Base-by-base conservation (phyloP, 2,329 filamentous ascomycete genomes). In the Verticillium klebahnii region DNA sequence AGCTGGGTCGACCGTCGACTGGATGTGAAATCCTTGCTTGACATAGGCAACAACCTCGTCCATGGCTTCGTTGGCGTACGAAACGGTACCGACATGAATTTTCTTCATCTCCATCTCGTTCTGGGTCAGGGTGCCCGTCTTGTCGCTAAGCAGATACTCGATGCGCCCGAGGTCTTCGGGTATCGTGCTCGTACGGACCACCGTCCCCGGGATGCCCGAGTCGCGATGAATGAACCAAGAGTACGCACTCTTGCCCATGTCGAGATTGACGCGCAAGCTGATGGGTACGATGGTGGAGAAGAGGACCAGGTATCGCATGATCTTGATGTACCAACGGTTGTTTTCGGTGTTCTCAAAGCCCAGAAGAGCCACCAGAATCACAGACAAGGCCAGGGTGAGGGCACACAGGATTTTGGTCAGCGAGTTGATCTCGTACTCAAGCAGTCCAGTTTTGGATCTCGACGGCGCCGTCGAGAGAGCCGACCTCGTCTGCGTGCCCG, bases 211-310 rank as follows among this genome's bases (percentile, higher is more conserved):
- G 63, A 99, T 99, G 23, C 90, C 94, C 45, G 89, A 82, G 70
- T 99, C 95, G 57, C 89, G 85, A 72, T 99, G 93, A 62, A 99
- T 99, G 71, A 97, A 97, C 78, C 90, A 91, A 9, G 93, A 96
- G 75, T 97, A 99, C 2, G 95, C 92, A 61, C 91, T 94, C 77
- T 99, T 99, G 45, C 94, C 96, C 85, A 99, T 89, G 72, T 99
- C 95, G 19, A 99, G 82, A 72, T 99, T 99, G 68, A 99, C 95
- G 58, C 95, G 90, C 67, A 99, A 81, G 77, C 93, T 96, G 75
- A 99, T 97, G 1, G 95, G 95, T 31, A 99, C 96, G 70, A 99
- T 99, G 0, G 94, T 98, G n/a, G 94, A 98, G 80, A 99, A 99
- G 1, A 99, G 82, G 64, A 99, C 96, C 65, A 99, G 79, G 73